Base-by-base conservation (phyloP, 2,329 filamentous ascomycete genomes). In the Colletotrichum australisinense region DNA sequence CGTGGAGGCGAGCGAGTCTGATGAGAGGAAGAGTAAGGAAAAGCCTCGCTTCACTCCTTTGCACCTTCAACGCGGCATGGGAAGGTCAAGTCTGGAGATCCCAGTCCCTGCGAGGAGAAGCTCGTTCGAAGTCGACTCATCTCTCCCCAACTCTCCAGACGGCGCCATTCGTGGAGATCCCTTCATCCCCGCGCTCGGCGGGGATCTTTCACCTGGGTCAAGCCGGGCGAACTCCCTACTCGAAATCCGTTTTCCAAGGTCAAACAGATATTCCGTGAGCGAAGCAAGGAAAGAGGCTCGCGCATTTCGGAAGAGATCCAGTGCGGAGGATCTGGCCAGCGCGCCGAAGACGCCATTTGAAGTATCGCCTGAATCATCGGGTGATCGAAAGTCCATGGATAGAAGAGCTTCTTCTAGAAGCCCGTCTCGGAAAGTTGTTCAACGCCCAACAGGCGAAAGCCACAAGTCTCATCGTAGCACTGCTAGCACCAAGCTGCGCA, bases 201-300 rank as follows among this genome's bases (percentile, higher is more conserved):
- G 89, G 75, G 91, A 93, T 69, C 80, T 93, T 9, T 93, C 93
- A 4, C 89, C 91, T 1, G 84, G 87, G 4, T 86, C 86, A 8
- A 94, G 92, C 77, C 88, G 93, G 28, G 86, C 89, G 1, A 85
- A 86, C 2, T 94, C 93, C 93, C 93, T 35, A 84, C 85, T 0
- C 88, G 91, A 64, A 93, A 90, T 67, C 88, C 89, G 0, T 83
- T 91, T 71, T 83, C 83, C 32, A 90, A 87, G 76, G 87, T 90
- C 67, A 90, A 87, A 78, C 85, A 84, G 70, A 89, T 89, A 19
- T 88, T 91, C 72, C 86, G 87, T 5, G 88, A 91, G 72, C 88
- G 86, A 74, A 87, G 85, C 69, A 84, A 84, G 53, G 88, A 88
- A 38, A 82, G 84, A 2, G 76, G 77, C 35, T 84, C 85, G 19